These are phyloP conservation scores for Brassica carinata DNA, from an alignment of 345 rosid genomes.

Conservation along the genomic window DNA sequence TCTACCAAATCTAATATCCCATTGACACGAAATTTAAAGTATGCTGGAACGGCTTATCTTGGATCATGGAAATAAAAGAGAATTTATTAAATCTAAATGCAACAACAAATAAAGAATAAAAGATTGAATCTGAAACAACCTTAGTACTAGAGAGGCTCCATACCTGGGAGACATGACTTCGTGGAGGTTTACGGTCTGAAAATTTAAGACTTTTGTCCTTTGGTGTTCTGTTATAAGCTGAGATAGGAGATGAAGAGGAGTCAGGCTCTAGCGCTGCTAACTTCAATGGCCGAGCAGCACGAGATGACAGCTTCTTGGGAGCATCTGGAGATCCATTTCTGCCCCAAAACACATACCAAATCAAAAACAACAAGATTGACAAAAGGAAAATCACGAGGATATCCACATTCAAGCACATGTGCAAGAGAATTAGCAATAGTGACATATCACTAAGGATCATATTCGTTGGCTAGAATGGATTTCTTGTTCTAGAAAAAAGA, in stretches of 20 bases:
- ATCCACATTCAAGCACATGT: constrained; percentile 12
- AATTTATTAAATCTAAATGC: constrained; percentile 11
- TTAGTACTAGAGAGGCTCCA: constrained; percentile 18
- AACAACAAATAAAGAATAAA: neutral
- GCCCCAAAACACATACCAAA: constrained; percentile 30
- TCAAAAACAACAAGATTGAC: neutral
- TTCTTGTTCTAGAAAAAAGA: neutral
- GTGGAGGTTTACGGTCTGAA: constrained; percentile 65
- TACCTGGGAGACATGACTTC: constrained; percentile 85
- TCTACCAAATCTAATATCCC: constrained; percentile 34
- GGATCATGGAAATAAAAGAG: constrained; percentile 34
- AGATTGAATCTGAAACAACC: constrained; percentile 23
- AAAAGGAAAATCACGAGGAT: constrained; percentile 13
- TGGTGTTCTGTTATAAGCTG: constrained; percentile 55
- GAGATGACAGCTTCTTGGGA: constrained; percentile 71
- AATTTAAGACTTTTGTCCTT: constrained; percentile 82
- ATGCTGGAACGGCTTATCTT: constrained; percentile 21
- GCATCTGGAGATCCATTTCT: constrained; percentile 65
- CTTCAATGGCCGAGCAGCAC: constrained; percentile 74
- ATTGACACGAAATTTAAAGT: neutral
- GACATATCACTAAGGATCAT: neutral
- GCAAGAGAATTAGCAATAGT: constrained; percentile 12
- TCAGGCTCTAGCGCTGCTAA: constrained; percentile 53
- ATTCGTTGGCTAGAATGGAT: neutral
- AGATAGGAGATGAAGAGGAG: constrained; percentile 53